Evolutionary conservation across 1,139 yeast genomes (phyloP), one percentile per base, ranked within the genome.

Genomic region (Candida freyschussii): DNA sequence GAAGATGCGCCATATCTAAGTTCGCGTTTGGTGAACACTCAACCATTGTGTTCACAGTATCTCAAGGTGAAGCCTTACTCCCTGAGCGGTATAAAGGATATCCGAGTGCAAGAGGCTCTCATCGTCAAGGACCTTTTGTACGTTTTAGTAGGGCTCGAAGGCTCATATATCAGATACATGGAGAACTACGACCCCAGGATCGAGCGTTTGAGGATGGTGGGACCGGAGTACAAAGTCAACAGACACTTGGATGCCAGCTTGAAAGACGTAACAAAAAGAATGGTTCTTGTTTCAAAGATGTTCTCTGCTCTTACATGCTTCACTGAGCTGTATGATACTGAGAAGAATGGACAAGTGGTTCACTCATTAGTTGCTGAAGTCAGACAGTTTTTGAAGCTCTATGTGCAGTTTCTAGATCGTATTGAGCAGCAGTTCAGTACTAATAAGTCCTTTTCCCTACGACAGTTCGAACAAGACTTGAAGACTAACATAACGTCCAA

Each of bases 121-220:
- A 69, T 89, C 1, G 66, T 83, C 19, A 70, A 74, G 40, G 98
- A 91, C 53, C 55, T 87, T 11, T 50, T 86, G 14, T 72, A 69
- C 46, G 78, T 83, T 2, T 57, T 91, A 17, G 48, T 78, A 31
- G 97, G 97, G 1, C 62, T 74, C 26, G 95, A 87, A 54, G 96
- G 97, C 0, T 66, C 67, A 21, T 86, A 81, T 47, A 75, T 91
- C 17, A 64, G 89, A 27, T 84, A 72, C 51, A 69, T 79, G 27
- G 83, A 75, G 32, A 64, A 67, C 18, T 84, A 72, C 48, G 74
- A 78, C 48, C 74, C 75, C 4, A 33, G 42, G 0, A 55, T 59
- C 13, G 39, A 53, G 4, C 53, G 52, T 7, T 48, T 57, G 9
- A 52, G 71, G 27, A 60, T 81, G 5, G 56, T 55, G 13, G 95